These are phyloP conservation scores for Penicillium robsamsonii DNA, from an alignment of 495 filamentous ascomycete genomes.

Conservation along the genomic window DNA sequence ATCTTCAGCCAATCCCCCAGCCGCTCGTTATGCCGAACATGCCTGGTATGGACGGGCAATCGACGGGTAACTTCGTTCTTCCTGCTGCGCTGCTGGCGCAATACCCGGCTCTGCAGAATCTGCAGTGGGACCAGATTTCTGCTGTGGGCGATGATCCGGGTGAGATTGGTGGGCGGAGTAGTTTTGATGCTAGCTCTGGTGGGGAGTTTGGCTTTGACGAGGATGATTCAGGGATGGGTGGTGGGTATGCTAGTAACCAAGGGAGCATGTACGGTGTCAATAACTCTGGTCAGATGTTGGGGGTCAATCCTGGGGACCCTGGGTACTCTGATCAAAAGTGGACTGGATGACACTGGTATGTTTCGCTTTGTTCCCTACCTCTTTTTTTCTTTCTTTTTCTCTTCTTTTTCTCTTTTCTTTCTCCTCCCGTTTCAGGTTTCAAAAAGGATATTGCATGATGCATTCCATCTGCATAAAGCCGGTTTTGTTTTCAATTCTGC, in stretches of 20 bases:
- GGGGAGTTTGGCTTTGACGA: slow-evolving; percentile 53
- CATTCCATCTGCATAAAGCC: slow-evolving; percentile 3
- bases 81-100: slow-evolving; percentile 86
- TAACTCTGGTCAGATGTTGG: slow-evolving; percentile 32
- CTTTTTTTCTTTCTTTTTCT: slow-evolving; percentile 6
- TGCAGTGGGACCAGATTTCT: slow-evolving; percentile 70
- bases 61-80: slow-evolving; percentile 61
- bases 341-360: slow-evolving; percentile 22
- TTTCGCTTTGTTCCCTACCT: slow-evolving; percentile 10
- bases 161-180: slow-evolving; percentile 77
- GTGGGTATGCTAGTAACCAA: slow-evolving; percentile 35
- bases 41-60: slow-evolving; percentile 40
- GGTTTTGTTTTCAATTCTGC: slow-evolving; percentile 7
- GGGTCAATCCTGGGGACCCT: slow-evolving; percentile 33
- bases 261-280: slow-evolving; percentile 36
- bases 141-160: slow-evolving; percentile 57
- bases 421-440: slow-evolving; percentile 3
- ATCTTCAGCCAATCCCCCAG: slow-evolving; percentile 43
- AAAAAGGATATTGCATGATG: slow-evolving; percentile 13
- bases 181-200: slow-evolving; percentile 85
- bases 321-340: slow-evolving; percentile 37
- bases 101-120: slow-evolving; percentile 81
- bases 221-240: slow-evolving; percentile 45
- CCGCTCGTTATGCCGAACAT: slow-evolving; percentile 44
- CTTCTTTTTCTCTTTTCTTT: slow-evolving; percentile 1